Conservation (phyloP, 331 rosid species). For the Cydonia oblonga region DNA sequence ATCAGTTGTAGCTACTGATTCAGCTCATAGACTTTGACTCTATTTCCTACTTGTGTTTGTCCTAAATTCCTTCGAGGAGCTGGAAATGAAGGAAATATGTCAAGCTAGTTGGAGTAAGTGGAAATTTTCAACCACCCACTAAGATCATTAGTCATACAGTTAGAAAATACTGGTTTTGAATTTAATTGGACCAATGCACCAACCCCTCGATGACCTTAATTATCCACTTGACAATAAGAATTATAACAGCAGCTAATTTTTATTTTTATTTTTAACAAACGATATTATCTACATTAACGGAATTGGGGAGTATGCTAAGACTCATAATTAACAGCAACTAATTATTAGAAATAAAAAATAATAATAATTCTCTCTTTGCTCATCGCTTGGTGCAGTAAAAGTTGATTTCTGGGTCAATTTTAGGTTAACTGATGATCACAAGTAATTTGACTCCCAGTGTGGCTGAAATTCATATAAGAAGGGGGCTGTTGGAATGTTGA, state of each 20-base stretch:
- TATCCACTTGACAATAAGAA: not conserved
- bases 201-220: no score
- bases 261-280: no score
- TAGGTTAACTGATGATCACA: not conserved
- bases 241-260: not conserved
- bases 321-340: not conserved
- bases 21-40: not conserved
- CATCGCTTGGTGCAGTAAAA: not conserved
- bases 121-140: conserved; percentile 25
- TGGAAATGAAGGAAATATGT: not conserved
- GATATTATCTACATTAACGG: no score
- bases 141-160: not conserved
- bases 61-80: not conserved
- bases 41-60: not conserved
- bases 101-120: conserved; percentile 8
- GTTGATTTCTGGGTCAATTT: not conserved
- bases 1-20: not conserved
- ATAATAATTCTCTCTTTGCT: not conserved
- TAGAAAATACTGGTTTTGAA: not conserved
- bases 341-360: no score
- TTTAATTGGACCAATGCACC: no score
- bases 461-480: not conserved
- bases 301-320: no score
- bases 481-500: not conserved
- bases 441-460: not conserved